These are phyloP conservation scores for Calonectria henricotiae DNA, from an alignment of 2,329 filamentous ascomycete species.

Conservation along the genomic window DNA sequence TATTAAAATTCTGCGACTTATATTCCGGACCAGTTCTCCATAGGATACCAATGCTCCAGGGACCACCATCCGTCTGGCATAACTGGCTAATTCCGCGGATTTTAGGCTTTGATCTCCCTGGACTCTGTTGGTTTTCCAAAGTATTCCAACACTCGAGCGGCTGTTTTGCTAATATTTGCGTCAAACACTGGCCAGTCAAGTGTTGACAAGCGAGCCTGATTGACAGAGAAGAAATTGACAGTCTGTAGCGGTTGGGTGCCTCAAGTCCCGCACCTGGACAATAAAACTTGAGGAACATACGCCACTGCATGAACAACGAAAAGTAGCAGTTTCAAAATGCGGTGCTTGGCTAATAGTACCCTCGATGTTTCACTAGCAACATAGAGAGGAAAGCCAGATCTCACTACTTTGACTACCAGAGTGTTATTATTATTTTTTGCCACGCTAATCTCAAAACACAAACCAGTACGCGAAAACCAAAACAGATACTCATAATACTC, in stretches of 20 bases:
- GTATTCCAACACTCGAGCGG: too few species aligned
- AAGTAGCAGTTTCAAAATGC: not conserved
- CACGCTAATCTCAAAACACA: not conserved
- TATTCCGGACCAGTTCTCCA: not conserved
- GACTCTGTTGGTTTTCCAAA: not conserved
- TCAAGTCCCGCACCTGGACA: not conserved
- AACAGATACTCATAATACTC: not conserved
- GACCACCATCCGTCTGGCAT: not conserved
- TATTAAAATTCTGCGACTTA: not conserved
- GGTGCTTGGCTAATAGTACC: not conserved
- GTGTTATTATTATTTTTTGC: not conserved
- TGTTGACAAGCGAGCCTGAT: not conserved
- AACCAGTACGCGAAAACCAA: not conserved
- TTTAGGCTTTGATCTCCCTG: not conserved
- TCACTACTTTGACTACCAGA: not conserved
- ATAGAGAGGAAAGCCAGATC: not conserved
- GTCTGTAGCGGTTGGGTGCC: not conserved
- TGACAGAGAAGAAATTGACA: not conserved
- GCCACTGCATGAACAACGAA: not conserved
- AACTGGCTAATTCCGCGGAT: not conserved
- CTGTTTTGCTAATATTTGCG: not conserved
- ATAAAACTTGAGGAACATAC: not conserved
- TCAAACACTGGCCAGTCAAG: not conserved
- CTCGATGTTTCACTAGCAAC: too few species aligned
- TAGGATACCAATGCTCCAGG: not conserved